Evolutionary conservation across 2,329 filamentous ascomycete species (phyloP), one percentile per base, ranked within the genome.

Genomic region (Hirsutella thompsonii): DNA sequence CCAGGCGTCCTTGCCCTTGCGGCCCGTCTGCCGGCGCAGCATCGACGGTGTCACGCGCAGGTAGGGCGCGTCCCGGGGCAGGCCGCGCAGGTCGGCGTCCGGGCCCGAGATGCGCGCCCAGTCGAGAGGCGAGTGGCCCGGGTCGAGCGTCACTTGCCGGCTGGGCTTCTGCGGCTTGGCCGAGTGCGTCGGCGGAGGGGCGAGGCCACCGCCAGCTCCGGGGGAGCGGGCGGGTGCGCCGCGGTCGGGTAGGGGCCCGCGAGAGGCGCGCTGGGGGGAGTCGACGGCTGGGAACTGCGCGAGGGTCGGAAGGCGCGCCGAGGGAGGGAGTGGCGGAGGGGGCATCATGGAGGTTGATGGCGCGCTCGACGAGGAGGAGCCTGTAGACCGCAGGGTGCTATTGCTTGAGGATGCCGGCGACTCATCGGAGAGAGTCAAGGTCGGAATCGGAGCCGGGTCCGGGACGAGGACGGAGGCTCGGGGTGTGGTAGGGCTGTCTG

Each of bases 51-150:
- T 85, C 29, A 98, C 87, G 36, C 83, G 79, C 34, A 85, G 64
- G 68, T 77, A 70, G 43, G 72, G 65, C 3, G 68, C 63, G 6
- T 61, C 57, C 1, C 69, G 48, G 48, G 73, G 51, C 45, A 83
- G 48, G 32, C 76, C 76, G n/a, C 83, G 81, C 20, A 88, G 74
- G 47, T 87, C 81, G 23, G 74, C 68, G 23, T 64, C 64, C 2
- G 81, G 78, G 18, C 70, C 69, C 1, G 77, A 74, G 1, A 94
- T 74, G 5, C 82, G 79, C 11, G 92, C 92, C 92, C 92, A 98
- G 72, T 98, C 92, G 11, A 98, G 78, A 0, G 92, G 90, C 2
- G 87, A 94, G 67, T 90, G 89, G 26, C 92, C 90, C 0, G 92
- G 92, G n/a, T 79, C 74, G 4, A 98, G 76, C 8, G 82, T 70